Conservation (phyloP, 176 grass and related monocot species). For the Miscanthus lutarioriparius region DNA sequence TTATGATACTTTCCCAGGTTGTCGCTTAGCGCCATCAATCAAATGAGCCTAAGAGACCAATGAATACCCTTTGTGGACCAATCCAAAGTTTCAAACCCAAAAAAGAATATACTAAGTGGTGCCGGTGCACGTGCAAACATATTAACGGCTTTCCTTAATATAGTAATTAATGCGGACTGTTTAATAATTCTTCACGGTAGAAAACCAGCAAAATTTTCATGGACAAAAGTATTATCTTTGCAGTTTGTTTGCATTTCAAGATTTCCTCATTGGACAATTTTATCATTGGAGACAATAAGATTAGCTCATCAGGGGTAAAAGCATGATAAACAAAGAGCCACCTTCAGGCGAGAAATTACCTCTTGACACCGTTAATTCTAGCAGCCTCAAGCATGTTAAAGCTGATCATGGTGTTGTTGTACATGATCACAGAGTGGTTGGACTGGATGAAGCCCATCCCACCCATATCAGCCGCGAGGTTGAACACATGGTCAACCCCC, state of each 20-base stretch:
- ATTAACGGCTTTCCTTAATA: background rate
- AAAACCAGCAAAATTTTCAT: background rate
- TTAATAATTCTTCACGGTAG: background rate
- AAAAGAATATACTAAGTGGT: background rate
- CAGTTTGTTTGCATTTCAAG: background rate
- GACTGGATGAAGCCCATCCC: conserved; percentile 94
- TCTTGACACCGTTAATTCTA: conserved; percentile 79
- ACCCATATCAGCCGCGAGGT: conserved; percentile 90
- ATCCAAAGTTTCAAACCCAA: background rate
- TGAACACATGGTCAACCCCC: conserved; percentile 71
- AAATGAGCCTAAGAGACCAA: background rate
- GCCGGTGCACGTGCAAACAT: background rate
- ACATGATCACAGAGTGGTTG: conserved; percentile 88
- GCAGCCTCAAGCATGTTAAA: conserved; percentile 89
- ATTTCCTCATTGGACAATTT: background rate
- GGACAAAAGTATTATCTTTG: background rate
- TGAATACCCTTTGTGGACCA: background rate
- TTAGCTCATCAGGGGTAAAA: background rate
- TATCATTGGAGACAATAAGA: conserved; percentile 1
- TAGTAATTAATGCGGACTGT: background rate
- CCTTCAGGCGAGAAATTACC: conserved; percentile 35
- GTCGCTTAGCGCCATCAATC: conserved; percentile 16
- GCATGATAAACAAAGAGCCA: background rate
- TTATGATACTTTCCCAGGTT: background rate
- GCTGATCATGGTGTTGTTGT: conserved; percentile 96